These are phyloP conservation scores for Delitschia confertaspora DNA, from an alignment of 495 filamentous ascomycete species.

Conservation along the genomic window DNA sequence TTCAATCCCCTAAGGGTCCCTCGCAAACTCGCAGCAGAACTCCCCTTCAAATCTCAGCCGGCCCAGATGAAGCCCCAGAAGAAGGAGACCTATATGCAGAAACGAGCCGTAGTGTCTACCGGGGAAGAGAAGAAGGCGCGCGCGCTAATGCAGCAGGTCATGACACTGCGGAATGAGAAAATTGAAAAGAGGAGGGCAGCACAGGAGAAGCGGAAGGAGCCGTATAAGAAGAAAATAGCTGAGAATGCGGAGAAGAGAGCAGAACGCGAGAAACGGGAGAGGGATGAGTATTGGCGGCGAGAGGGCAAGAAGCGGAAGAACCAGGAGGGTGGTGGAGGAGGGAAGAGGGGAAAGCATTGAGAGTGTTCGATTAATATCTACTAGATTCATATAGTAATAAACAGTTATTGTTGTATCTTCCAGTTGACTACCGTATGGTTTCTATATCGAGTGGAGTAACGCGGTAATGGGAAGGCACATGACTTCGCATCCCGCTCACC, in stretches of 20 bases:
- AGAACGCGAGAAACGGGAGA: conserved; percentile 79
- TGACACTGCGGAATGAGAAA: conserved; percentile 84
- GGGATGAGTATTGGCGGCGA: conserved; percentile 81
- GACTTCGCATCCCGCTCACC: too few species aligned
- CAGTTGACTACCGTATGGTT: too few species aligned
- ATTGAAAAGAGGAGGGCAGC: conserved; percentile 66
- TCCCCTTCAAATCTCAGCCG: conserved; percentile 92
- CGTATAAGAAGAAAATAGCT: conserved; percentile 69
- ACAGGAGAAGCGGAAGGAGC: conserved; percentile 74
- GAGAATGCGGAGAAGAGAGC: conserved; percentile 73
- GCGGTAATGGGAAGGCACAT: too few species aligned
- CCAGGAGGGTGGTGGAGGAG: conserved; percentile 55
- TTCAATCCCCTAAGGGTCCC: conserved; percentile 94
- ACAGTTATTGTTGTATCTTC: too few species aligned
- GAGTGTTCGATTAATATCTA: too few species aligned
- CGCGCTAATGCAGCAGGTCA: conserved; percentile 87
- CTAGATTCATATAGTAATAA: too few species aligned
- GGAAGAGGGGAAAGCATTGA: conserved; percentile 53
- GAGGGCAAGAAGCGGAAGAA: conserved; percentile 90
- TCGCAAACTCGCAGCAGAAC: conserved; percentile 67
- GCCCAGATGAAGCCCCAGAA: conserved; percentile 67
- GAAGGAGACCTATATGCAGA: conserved; percentile 83
- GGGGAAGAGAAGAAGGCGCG: conserved; percentile 80
- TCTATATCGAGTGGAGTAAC: too few species aligned
- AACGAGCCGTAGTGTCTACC: conserved; percentile 69